Base-by-base conservation (phyloP, 2,329 filamentous ascomycete genomes). In the Ascochyta lentis region DNA sequence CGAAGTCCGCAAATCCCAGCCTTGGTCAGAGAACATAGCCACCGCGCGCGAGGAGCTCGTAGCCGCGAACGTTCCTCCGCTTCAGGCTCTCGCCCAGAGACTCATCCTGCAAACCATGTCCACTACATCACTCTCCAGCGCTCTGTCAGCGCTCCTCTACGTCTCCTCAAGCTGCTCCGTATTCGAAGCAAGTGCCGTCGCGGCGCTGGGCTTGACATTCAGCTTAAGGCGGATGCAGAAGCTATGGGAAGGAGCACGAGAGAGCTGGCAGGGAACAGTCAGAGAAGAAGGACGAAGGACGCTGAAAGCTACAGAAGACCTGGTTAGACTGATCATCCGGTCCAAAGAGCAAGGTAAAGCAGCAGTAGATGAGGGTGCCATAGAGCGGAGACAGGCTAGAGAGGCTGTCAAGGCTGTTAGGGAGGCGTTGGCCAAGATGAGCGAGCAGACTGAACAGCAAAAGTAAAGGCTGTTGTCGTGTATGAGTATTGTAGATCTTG, bases 1-100 rank as follows among this genome's bases (percentile, higher is more conserved):
- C 6, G 58, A 63, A 15, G 62, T 72, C 6, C 59, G 61, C 5
- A 56, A 61, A 52, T 65, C 72, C 19, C 71, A 72, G 3, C 84
- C 83, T 24, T 96, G 90, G 91, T 91, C 89, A 1, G 83, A 85
- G 2, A 86, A 91, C 54, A 94, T 97, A 56, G 80, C 89, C 13
- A 82, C 84, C 24, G 87, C 88, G 7, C 86, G 92, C n/a, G 79
- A 82, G 26, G 64, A 74, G 13, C 76, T 81, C 37, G 65, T 79
- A 24, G 67, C 71, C 12, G 70, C 72, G 3, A 70, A 75, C 1
- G 71, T 82, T 0, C 79, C 80, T 0, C 67, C 72, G 0, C 68
- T 83, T 2, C 79, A 82, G 56, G 72, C 76, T 0, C 73, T 78
- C 34, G 79, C 78, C 6, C 80, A 81, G 64, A 68, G 68, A 2